Evolutionary conservation across 2,329 filamentous ascomycete species (phyloP), one percentile per base, ranked within the genome.

Genomic region (Fusarium sp.): DNA sequence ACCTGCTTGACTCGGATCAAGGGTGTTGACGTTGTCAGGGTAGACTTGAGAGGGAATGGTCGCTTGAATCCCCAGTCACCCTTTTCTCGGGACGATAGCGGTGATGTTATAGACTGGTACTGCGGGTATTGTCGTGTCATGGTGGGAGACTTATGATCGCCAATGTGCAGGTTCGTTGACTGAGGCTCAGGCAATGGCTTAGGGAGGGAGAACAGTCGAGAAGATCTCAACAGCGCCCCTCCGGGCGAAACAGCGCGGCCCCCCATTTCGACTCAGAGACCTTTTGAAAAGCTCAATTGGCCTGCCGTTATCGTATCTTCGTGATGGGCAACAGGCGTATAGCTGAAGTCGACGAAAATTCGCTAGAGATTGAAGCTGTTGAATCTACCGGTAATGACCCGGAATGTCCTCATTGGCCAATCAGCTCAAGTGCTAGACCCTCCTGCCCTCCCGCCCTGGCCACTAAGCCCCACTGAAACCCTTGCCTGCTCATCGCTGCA

Each of bases 11-110:
- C 81, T 68, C 92, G 88, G 54, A 97, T 86, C 49, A 92, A 83
- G 11, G 94, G 92, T n/a, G 89, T 90, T 8, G 90, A 88, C 8
- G 88, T 89, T 54, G 88, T 87, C 20, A 88, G 87, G 7, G 93
- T 94, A 4, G 91, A 89, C 77, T 90, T 90, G 10, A 90, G 81
- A 2, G 95, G 95, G 7, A 98, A 83, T 2, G 93, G 85, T 56
- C 95, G 85, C 82, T 98, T 98, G 73, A 97, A 82, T 15, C 95
- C 95, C 94, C 95, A 98, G 75, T 98, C 95, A 35, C 95, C 95
- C 75, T 88, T 88, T 40, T 84, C 82, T 23, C 93, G 85, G 9
- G 94, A 94, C 19, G 88, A 85, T 44, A 85, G 82, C 7, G 93
- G 90, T 1, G 93, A 94, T 15, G 90, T 90, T 75, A 98, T 91